phyloP scores from a whole-genome alignment of 768 basidiomycete genomes.

The Mycena crocata region DNA sequence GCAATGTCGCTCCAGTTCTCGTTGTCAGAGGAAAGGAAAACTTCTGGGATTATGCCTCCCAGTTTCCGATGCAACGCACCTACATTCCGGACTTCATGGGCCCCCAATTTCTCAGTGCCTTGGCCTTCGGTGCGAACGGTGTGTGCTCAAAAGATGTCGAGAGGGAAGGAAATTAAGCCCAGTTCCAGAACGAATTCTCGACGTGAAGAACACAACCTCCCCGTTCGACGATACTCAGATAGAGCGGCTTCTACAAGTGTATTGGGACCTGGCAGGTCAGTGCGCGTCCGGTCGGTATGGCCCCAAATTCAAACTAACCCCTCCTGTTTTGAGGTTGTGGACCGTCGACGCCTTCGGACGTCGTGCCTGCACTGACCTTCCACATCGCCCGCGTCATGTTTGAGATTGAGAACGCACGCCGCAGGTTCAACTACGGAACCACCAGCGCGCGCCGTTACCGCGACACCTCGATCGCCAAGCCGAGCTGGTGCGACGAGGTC shows the following conservation, averaged over 20 bases:
- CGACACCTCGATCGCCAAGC: neutral
- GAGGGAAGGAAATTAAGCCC: neutral
- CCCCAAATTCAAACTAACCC: no score
- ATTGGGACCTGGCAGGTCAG: conserved; percentile 34
- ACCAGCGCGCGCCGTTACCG: neutral
- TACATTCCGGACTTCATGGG: conserved; percentile 29
- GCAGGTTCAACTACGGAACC: neutral
- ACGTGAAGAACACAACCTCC: conserved; percentile 36
- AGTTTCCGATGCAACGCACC: conserved; percentile 34
- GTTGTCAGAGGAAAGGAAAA: neutral
- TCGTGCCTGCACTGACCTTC: conserved; percentile 35
- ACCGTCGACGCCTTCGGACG: neutral
- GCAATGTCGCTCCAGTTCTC: no score
- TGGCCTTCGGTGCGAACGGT: conserved; percentile 39
- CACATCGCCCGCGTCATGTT: conserved; percentile 37
- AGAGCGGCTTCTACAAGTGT: conserved; percentile 27
- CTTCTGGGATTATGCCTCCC: conserved; percentile 34
- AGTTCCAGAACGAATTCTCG: conserved; percentile 35
- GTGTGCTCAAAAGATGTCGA: neutral
- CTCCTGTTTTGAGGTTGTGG: neutral
- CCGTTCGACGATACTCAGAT: conserved; percentile 37
- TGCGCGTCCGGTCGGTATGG: no score
- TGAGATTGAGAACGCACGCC: conserved; percentile 26
- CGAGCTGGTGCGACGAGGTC: conserved; percentile 18
- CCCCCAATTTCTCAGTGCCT: conserved; percentile 35